phyloP scores from a whole-genome alignment of 805 yeast genomes.

The Metschnikowia gruessii region DNA sequence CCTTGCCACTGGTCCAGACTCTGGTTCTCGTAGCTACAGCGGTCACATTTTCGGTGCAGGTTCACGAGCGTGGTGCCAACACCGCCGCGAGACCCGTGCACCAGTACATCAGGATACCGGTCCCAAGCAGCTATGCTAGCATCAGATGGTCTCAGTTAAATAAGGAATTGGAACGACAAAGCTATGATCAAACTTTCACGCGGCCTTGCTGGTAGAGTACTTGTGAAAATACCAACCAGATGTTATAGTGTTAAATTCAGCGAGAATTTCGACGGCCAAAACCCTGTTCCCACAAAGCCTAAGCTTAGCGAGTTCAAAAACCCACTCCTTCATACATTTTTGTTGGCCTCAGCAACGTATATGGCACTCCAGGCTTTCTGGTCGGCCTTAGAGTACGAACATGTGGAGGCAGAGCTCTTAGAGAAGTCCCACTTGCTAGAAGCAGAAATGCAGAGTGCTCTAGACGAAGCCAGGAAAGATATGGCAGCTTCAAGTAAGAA shows the following conservation, averaged over 20 bases:
- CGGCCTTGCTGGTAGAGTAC: neutral
- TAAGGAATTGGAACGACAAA: neutral
- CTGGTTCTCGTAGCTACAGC: neutral
- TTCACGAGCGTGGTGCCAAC: neutral
- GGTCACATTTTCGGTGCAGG: conserved; percentile 6
- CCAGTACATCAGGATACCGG: neutral
- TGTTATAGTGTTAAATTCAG: conserved; percentile 16
- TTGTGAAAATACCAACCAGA: neutral
- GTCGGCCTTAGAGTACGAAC: conserved; percentile 30
- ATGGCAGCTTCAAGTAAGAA: conserved; percentile 9
- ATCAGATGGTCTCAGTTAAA: neutral
- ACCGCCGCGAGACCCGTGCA: conserved; percentile 8
- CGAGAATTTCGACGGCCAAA: conserved; percentile 18
- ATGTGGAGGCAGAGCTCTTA: conserved; percentile 16
- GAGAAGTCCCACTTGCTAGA: conserved; percentile 19
- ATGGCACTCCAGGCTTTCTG: conserved; percentile 35
- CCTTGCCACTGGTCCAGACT: conserved; percentile 6
- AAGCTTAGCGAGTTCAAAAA: conserved; percentile 34
- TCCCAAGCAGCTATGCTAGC: neutral
- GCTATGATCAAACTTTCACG: neutral
- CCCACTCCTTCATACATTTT: conserved; percentile 38
- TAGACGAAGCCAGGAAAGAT: conserved; percentile 16
- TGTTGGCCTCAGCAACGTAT: conserved; percentile 39
- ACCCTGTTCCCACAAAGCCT: conserved; percentile 25
- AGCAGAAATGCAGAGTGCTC: conserved; percentile 13